Percentiles rank a stretch among this genome's conserved stretches.
These are phyloP conservation scores for Closterium sp. DNA, from an alignment of 139 green algal species.

Conservation along the genomic window DNA sequence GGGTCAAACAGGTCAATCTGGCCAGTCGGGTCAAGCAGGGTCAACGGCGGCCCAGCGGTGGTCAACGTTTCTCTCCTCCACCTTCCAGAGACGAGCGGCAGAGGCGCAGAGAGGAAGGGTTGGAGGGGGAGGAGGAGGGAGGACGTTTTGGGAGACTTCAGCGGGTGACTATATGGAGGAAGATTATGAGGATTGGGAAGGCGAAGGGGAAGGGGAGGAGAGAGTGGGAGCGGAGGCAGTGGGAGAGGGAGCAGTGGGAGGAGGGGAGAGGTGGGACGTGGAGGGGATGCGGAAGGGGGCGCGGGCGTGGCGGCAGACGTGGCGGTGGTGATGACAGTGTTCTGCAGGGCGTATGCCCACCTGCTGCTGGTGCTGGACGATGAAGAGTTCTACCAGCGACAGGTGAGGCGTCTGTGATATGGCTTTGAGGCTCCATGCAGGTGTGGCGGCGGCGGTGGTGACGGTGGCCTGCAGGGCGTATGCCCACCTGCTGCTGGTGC, in stretches of 20 bases:
- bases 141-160: neutral
- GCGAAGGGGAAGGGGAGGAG: neutral
- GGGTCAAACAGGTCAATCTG: too few species aligned
- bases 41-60: neutral
- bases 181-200: neutral
- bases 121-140: neutral
- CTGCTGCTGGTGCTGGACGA: conserved; percentile 83
- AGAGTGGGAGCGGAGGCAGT: neutral
- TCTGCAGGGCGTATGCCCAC: conserved; percentile 55
- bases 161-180: neutral
- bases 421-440: too few species aligned
- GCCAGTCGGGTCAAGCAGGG: neutral
- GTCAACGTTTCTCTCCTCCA: neutral
- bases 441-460: too few species aligned
- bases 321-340: conserved; percentile 14
- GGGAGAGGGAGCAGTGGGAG: neutral
- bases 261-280: conserved; percentile 8
- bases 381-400: conserved; percentile 71
- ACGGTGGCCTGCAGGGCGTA: too few species aligned
- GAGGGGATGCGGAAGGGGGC: conserved; percentile 2
- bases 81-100: neutral
- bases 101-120: neutral
- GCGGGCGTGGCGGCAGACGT: neutral
- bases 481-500: too few species aligned
- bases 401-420: too few species aligned